A percentile compares a stretch with the other conserved stretches of the same genome.
These are phyloP conservation scores for Tremella mesenterica DNA, from an alignment of 768 basidiomycete genomes.

Conservation along the genomic window DNA sequence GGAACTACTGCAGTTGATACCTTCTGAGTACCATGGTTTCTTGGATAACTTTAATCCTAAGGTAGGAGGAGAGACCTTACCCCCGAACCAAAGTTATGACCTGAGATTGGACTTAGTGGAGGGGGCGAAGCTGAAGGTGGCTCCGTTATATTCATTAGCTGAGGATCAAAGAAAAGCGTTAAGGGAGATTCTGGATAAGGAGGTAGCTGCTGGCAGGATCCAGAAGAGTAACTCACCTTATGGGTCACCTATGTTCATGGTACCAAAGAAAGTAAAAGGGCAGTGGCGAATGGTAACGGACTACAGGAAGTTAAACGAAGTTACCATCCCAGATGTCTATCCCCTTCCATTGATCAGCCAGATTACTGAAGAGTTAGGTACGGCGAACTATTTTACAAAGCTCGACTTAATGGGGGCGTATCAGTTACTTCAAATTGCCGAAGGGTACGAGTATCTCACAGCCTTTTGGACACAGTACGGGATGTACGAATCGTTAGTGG, in stretches of 20 bases:
- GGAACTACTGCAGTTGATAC: background rate
- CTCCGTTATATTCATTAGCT: constrained; percentile 4
- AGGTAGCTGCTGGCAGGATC: background rate
- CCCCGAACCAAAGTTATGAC: constrained; percentile 8
- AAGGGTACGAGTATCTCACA: constrained; percentile 42
- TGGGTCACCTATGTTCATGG: background rate
- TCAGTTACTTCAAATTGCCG: constrained; percentile 24
- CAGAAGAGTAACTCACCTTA: background rate
- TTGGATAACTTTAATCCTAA: background rate
- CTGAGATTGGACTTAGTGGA: constrained; percentile 3
- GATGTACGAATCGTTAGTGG: constrained; percentile 15
- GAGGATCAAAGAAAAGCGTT: constrained; percentile 1
- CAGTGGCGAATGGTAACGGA: constrained; percentile 6
- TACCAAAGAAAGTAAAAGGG: background rate
- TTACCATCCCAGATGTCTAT: constrained; percentile 13
- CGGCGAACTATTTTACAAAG: constrained; percentile 21
- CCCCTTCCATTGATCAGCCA: constrained; percentile 23
- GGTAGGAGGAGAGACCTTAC: constrained; percentile 4
- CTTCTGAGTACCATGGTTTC: background rate
- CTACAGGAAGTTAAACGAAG: constrained; percentile 3
- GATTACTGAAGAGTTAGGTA: constrained; percentile 8
- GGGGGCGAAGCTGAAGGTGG: background rate
- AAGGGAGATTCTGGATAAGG: background rate
- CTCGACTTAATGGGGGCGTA: constrained; percentile 24
- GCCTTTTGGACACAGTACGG: constrained; percentile 41